Evolutionary conservation across 345 rosid species (phyloP), one percentile per base, ranked within the genome.

Genomic region (Melaleuca alternifolia): DNA sequence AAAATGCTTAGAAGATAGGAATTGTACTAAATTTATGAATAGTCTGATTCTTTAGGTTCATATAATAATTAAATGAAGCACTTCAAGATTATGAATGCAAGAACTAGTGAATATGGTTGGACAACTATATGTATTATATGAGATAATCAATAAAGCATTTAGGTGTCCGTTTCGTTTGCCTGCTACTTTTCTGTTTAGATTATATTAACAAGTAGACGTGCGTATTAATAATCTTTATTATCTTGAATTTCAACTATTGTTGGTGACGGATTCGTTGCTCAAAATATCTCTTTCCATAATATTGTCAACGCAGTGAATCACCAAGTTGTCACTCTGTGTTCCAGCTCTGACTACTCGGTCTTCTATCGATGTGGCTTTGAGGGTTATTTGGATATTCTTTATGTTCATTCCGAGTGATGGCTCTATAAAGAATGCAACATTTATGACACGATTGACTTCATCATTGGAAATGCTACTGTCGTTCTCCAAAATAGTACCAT

Each of bases 251-350:
- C 92, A 93, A 95, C 92, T 18, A 93, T 85, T 50, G 92, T 86
- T 9, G 95, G 96, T 16, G 93, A 90, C 15, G 92, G 93, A 82
- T 93, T 94, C 89, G 89, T 93, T 1, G 96, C 92, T 23, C 88
- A 89, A 3, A 94, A 61, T 88, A 91, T 94, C 50, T 91, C 94
- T 13, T 89, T 94, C 91, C 89, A 91, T 4, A 94, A 93, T 90
- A 94, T 93, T 0, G 96, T 94, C 6, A 95, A 94, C 4, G 90
- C 94, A 1, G 59, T 59, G 21, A 92, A 93, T 65, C 91, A 91
- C 82, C 96, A 94, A 83, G 96, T 93, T 7, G 95, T 94, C 18
- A 93, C 95, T 21, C 88, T 94, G 44, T 92, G 95, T 48, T 93
- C 95, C 4, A 93, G 91, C 50, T 90, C 96, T 9, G 94, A 94